Evolutionary conservation across 2,329 filamentous ascomycete species (phyloP).

Genomic region (Stemphylium lycopersici): DNA sequence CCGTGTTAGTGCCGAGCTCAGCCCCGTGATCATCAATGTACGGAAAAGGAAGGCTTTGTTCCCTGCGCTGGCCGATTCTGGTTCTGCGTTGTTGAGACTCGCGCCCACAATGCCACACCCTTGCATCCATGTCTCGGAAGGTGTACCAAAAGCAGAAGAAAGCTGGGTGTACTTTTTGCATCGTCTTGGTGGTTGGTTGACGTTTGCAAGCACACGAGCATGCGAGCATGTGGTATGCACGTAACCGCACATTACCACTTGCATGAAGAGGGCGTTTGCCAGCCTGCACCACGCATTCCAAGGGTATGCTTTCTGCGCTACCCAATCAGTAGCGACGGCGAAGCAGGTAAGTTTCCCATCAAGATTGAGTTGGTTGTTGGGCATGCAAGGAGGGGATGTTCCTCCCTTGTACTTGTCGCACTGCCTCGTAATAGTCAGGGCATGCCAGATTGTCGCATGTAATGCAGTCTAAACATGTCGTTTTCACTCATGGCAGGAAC

Average conservation of each 20-base stretch:
- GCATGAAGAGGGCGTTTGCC: slow-evolving; percentile 1
- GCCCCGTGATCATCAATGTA: not conserved
- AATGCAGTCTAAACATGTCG: too few species aligned
- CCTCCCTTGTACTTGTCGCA: too few species aligned
- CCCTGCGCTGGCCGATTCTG: not conserved
- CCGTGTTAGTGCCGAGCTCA: not conserved
- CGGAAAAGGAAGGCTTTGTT: not conserved
- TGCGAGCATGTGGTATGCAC: slow-evolving; percentile 5
- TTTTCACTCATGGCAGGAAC: too few species aligned
- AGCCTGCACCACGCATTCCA: not conserved
- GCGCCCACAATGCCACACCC: not conserved
- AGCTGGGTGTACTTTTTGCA: not conserved
- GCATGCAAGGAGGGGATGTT: too few species aligned
- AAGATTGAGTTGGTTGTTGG: too few species aligned
- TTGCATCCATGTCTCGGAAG: not conserved
- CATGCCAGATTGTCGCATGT: too few species aligned
- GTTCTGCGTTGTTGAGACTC: not conserved
- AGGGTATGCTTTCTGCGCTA: not conserved
- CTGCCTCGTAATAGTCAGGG: too few species aligned
- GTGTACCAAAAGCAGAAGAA: not conserved
- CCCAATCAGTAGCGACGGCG: not conserved
- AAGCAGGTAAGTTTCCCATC: not conserved
- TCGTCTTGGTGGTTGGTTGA: not conserved
- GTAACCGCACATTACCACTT: slow-evolving; percentile 1
- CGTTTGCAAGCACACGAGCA: slow-evolving; percentile 1